These are phyloP conservation scores for Clavispora fructus DNA, from an alignment of 805 yeast genomes.

Conservation along the genomic window DNA sequence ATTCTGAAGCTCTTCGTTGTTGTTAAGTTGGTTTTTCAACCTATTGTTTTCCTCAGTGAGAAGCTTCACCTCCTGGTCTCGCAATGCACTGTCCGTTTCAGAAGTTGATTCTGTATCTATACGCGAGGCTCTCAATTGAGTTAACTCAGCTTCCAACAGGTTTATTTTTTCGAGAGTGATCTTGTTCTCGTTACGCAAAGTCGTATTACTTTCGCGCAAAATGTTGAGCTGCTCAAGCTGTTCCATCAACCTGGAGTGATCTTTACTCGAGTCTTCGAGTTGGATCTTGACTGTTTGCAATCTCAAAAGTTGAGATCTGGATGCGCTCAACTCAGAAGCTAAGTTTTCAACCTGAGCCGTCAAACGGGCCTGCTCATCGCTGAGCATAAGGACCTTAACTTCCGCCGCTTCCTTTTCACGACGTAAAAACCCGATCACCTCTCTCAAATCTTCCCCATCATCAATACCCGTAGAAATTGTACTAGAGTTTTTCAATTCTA, in stretches of 20 bases:
- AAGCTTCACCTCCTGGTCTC: conserved; percentile 44
- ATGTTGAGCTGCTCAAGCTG: conserved; percentile 59
- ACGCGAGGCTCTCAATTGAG: conserved; percentile 42
- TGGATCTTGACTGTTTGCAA: conserved; percentile 15
- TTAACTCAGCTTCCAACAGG: conserved; percentile 39
- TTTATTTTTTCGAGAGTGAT: conserved; percentile 17
- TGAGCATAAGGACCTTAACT: conserved; percentile 36
- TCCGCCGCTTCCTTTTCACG: conserved; percentile 71
- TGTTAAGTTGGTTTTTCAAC: conserved; percentile 40
- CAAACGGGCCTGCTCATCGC: conserved; percentile 50
- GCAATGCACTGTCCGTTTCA: conserved; percentile 37
- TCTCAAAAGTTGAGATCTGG: conserved; percentile 42
- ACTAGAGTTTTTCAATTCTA: conserved; percentile 39
- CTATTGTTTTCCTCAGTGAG: conserved; percentile 51
- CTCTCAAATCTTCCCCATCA: conserved; percentile 27
- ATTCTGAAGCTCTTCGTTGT: conserved; percentile 20
- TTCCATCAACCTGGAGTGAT: conserved; percentile 43
- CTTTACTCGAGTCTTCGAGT: conserved; percentile 29
- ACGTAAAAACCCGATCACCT: conserved; percentile 58
- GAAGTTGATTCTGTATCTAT: conserved; percentile 19
- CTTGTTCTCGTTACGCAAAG: conserved; percentile 50
- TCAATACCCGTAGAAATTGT: conserved; percentile 7
- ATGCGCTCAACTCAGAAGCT: conserved; percentile 47
- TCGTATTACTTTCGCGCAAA: conserved; percentile 61
- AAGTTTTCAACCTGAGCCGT: conserved; percentile 46